These are phyloP conservation scores for Rutstroemia sydowiana DNA, from an alignment of 2,329 filamentous ascomycete genomes.

Conservation along the genomic window DNA sequence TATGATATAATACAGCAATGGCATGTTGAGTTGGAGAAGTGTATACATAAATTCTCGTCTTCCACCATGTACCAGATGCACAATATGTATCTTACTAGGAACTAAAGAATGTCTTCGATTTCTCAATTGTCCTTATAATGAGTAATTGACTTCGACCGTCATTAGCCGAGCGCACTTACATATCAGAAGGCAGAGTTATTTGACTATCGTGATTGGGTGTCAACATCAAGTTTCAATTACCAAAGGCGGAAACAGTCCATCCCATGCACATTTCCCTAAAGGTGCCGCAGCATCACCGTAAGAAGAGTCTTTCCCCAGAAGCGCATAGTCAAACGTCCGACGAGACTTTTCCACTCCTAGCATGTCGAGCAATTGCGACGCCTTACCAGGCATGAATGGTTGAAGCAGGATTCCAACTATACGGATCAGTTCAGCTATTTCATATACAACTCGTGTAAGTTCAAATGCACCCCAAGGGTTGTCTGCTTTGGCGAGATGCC, in stretches of 20 bases:
- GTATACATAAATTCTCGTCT: too few relatives aligned
- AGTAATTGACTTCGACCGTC: too few relatives aligned
- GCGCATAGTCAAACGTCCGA: conserved; percentile 56
- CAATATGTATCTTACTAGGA: too few relatives aligned
- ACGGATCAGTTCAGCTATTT: conserved; percentile 67
- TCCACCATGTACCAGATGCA: too few relatives aligned
- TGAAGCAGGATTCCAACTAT: conserved; percentile 79
- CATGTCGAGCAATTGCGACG: conserved; percentile 63
- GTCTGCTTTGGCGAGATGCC: conserved; percentile 46
- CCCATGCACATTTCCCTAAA: conserved; percentile 33
- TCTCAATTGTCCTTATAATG: too few relatives aligned
- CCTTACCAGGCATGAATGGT: conserved; percentile 81
- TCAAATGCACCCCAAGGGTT: background rate
- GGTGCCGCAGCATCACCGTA: conserved; percentile 50
- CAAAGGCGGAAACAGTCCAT: conserved; percentile 46
- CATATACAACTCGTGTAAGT: conserved; percentile 57
- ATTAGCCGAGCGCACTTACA: too few relatives aligned
- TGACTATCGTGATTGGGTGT: background rate
- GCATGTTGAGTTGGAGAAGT: too few relatives aligned
- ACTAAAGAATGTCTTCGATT: too few relatives aligned
- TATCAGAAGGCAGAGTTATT: too few relatives aligned
- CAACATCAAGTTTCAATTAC: conserved; percentile 35
- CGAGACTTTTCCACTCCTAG: conserved; percentile 61
- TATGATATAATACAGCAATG: too few relatives aligned
- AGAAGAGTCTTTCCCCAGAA: conserved; percentile 53